Conservation (phyloP, 1,139 yeast species). For the Pichia sp. region DNA sequence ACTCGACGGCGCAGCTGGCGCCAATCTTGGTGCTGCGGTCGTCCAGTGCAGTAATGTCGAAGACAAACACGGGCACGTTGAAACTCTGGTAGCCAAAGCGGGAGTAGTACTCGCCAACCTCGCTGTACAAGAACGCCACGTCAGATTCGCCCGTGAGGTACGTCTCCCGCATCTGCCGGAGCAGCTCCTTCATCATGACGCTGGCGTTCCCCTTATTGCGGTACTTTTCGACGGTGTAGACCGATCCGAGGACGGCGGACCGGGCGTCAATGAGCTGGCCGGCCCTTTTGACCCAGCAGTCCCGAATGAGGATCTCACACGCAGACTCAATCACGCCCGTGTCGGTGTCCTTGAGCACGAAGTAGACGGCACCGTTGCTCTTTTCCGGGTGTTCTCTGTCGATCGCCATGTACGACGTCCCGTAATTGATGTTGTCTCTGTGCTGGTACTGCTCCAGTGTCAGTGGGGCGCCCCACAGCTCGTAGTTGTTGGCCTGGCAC, state of each 20-base stretch:
- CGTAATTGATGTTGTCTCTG: slow-evolving; percentile 23
- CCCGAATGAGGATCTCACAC: slow-evolving; percentile 26
- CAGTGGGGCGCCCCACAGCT: slow-evolving; percentile 24
- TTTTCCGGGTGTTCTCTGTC: neutral
- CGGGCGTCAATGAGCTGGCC: slow-evolving; percentile 11
- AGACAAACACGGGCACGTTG: slow-evolving; percentile 18
- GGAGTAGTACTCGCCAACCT: slow-evolving; percentile 36
- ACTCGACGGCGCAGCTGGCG: neutral
- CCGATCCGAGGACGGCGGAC: slow-evolving; percentile 28
- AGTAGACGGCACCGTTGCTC: slow-evolving; percentile 19
- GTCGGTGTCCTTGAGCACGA: slow-evolving; percentile 19
- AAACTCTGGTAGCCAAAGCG: slow-evolving; percentile 27
- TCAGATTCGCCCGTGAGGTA: slow-evolving; percentile 21
- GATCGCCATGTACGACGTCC: slow-evolving; percentile 17
- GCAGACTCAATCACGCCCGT: slow-evolving; percentile 22
- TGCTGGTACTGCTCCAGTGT: slow-evolving; percentile 20
- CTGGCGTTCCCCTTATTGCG: slow-evolving; percentile 27
- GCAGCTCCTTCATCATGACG: slow-evolving; percentile 21
- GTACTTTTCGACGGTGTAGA: slow-evolving; percentile 22
- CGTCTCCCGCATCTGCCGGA: slow-evolving; percentile 8
- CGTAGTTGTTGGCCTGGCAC: slow-evolving; percentile 22
- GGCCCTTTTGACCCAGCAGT: slow-evolving; percentile 15
- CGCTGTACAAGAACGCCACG: slow-evolving; percentile 34
- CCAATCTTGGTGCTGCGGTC: neutral
- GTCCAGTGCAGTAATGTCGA: slow-evolving; percentile 1